Conservation (phyloP, 768 basidiomycete species). For the Steccherinum ochraceum region DNA sequence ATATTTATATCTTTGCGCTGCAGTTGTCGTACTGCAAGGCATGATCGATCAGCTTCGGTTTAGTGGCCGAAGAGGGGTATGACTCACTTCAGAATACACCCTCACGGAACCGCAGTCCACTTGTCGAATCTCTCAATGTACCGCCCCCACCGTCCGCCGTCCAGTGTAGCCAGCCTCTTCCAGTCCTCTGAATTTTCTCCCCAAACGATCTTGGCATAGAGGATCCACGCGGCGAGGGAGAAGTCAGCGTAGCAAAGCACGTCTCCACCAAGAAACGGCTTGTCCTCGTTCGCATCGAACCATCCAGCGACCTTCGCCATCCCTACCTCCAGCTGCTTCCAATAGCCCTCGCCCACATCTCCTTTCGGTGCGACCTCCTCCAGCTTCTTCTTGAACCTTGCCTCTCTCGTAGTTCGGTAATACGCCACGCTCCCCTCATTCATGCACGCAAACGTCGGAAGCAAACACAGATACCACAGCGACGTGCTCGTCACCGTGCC, state of each 20-base stretch:
- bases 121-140: constrained; percentile 4
- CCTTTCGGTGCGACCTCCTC: constrained; percentile 29
- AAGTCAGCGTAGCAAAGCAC: constrained; percentile 3
- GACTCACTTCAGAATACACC: no score
- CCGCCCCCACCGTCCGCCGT: constrained; percentile 10
- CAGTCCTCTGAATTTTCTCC: constrained; percentile 9
- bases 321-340: constrained; percentile 28
- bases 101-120: not conserved
- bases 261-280: constrained; percentile 6
- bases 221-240: constrained; percentile 2
- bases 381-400: constrained; percentile 25
- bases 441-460: constrained; percentile 1
- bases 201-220: constrained; percentile 1
- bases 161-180: constrained; percentile 4
- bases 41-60: no score
- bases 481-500: not conserved
- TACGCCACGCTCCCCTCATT: constrained; percentile 23
- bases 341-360: constrained; percentile 26
- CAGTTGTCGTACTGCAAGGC: no score
- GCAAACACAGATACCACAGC: not conserved
- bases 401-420: constrained; percentile 31
- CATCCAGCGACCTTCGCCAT: constrained; percentile 19
- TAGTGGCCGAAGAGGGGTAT: no score
- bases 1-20: no score
- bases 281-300: constrained; percentile 3